phyloP scores from a whole-genome alignment of 306 rosid genomes.

The Vachellia pachyceras region DNA sequence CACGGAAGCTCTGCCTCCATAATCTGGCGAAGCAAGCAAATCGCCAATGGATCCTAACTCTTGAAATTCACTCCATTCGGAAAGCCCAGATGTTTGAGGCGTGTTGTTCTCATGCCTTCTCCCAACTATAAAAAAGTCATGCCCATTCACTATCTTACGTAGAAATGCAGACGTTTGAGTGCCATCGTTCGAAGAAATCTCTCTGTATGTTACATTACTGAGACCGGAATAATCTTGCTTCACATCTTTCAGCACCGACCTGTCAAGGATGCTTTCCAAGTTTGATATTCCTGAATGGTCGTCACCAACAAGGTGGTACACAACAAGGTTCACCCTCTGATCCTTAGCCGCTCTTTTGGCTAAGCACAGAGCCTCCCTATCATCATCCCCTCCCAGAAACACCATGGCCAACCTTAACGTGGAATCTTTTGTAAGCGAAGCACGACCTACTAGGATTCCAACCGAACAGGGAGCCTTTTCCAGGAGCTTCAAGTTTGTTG shows the following conservation, averaged over 20 bases:
- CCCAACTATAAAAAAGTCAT: conserved; percentile 63
- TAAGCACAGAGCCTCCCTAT: conserved; percentile 56
- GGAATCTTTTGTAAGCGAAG: neutral
- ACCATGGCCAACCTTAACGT: conserved; percentile 44
- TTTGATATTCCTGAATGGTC: neutral
- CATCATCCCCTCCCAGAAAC: conserved; percentile 62
- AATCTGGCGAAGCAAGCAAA: conserved; percentile 67
- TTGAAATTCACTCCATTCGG: conserved; percentile 59
- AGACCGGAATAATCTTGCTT: neutral
- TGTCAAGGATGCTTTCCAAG: conserved; percentile 39
- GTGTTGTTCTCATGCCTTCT: conserved; percentile 43
- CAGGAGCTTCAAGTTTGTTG: conserved; percentile 45
- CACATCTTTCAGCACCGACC: conserved; percentile 10
- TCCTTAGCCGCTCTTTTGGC: conserved; percentile 50
- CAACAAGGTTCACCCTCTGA: conserved; percentile 33
- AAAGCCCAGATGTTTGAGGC: conserved; percentile 54
- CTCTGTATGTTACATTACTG: conserved; percentile 20
- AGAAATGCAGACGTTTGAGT: conserved; percentile 43
- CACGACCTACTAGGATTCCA: conserved; percentile 54
- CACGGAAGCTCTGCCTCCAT: conserved; percentile 45
- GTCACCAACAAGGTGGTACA: conserved; percentile 41
- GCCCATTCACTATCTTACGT: conserved; percentile 40
- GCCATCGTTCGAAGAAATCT: conserved; percentile 38
- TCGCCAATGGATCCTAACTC: conserved; percentile 71
- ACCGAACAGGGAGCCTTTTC: conserved; percentile 62